Evolutionary conservation across 2,329 filamentous ascomycete genomes (phyloP), one percentile per base, ranked within the genome.

Genomic region (Colletotrichum siamense): DNA sequence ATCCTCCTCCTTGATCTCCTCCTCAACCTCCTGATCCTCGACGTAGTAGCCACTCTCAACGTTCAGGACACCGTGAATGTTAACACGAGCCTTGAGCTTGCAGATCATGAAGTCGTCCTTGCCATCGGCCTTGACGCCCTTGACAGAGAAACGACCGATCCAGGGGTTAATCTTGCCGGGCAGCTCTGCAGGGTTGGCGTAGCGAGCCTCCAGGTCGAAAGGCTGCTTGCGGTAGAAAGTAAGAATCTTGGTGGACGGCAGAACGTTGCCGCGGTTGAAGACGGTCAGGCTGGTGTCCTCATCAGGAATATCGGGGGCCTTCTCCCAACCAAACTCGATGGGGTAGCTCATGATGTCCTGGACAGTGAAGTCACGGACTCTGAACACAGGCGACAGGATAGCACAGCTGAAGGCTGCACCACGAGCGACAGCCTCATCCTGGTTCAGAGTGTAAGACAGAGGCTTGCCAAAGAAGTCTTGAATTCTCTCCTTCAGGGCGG

Each of bases 101-200:
- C 97, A 99, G 83, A 99, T 98, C 96, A 99, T 99, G 86, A 99
- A 99, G 85, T 99, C 97, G 77, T 98, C 95, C 84, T 97, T 96
- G 79, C 93, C 92, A 83, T 98, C 95, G 55, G 95, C 94, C 91
- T 98, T 96, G 83, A 99, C 96, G 62, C 95, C 95, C 92, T 99
- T 99, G 85, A 99, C 96, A 57, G 96, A 98, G 89, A 99, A 99
- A 79, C 95, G 94, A 73, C 97, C 97, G 80, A 99, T 98, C 95
- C 96, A 99, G 64, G 97, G 95, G 84, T 95, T 95, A 78, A 94
- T 90, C 90, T 96, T 98, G 82, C 96, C 96, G 22, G 97, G 97
- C 10, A 99, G 92, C 71, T 91, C 87, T 62, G 98, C 95, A 24
- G 96, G 95, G 83, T 96, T 95, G 79, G 95, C 94, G 84, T 99